Evolutionary conservation across 2,329 filamentous ascomycete species (phyloP).

Genomic region (Pseudonectria foliicola): DNA sequence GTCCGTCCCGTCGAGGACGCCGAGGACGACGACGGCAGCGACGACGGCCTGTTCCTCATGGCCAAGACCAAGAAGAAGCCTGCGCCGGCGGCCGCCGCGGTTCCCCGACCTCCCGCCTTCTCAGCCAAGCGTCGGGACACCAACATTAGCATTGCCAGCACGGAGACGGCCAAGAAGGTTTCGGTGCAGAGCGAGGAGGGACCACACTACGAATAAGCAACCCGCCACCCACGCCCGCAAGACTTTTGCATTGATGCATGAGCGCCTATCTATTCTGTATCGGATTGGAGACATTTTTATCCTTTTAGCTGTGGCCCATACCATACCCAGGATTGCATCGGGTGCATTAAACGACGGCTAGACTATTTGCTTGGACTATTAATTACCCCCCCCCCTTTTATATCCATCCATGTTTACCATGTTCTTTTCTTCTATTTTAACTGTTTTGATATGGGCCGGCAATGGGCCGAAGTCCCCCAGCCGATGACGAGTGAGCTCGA

Average conservation of each 20-base stretch:
- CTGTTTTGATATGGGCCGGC: too few species aligned
- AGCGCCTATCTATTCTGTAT: slow-evolving; percentile 11
- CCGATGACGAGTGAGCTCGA: too few species aligned
- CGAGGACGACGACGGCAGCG: slow-evolving; percentile 43
- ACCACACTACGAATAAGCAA: slow-evolving; percentile 19
- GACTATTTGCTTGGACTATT: slow-evolving; percentile 15
- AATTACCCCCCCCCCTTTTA: slow-evolving; percentile 7
- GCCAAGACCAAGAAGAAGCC: slow-evolving; percentile 43
- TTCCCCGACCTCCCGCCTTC: slow-evolving; percentile 22
- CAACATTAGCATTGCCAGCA: slow-evolving; percentile 54
- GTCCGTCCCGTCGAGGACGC: slow-evolving; percentile 31
- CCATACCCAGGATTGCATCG: slow-evolving; percentile 6
- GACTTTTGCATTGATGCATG: slow-evolving; percentile 7
- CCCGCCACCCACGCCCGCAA: slow-evolving; percentile 14
- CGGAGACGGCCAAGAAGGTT: slow-evolving; percentile 57
- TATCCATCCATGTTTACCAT: slow-evolving; percentile 2
- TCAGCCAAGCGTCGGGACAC: slow-evolving; percentile 47
- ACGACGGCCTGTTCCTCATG: slow-evolving; percentile 49
- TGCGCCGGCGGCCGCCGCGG: slow-evolving; percentile 8
- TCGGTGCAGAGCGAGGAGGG: slow-evolving; percentile 29
- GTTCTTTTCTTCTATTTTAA: slow-evolving; percentile 7
- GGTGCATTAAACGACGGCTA: slow-evolving; percentile 15
- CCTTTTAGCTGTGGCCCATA: slow-evolving; percentile 10
- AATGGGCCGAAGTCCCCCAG: too few species aligned
- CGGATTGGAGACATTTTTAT: slow-evolving; percentile 12